Base-by-base conservation (phyloP, 306 rosid species). In the Inga laurina region DNA sequence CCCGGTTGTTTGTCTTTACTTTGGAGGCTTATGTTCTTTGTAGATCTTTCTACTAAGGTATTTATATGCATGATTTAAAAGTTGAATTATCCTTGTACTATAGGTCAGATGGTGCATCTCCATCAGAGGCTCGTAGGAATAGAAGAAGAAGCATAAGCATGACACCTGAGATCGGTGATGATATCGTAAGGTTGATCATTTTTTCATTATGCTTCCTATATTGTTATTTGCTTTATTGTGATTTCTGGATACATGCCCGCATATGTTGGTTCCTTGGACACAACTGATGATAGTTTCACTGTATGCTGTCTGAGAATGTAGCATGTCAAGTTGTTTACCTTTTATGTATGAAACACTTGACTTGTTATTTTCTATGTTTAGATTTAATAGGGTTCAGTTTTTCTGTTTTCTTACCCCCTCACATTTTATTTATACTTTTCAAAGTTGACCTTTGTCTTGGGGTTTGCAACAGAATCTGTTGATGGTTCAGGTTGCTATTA, bases 131-230 rank as follows among this genome's bases (percentile, higher is more conserved):
- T 78, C 97, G 97, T 72, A 88, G 97, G 83, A 75, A 92, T 81
- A 90, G 98, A 86, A 86, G 98, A 85, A 91, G 99, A 87, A 92
- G 99, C 92, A 87, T 91, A 59, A 96, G 98, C 78, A 93, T 96
- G 79, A 95, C 98, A 54, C 98, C 98, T 46, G 99, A 96, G 91
- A 94, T 96, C 76, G 94, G 99, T 83, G 99, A 96, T 91, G 98
- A 96, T 83, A 93, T 96, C 80, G 98, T 88, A 83, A 92, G 99
- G 99, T 96, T 87, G 92, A 77, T 85, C 67, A 21, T 83, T 85
- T 78, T 85, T 66, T 71, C 74, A 30, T 87, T 64, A 27, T 84
- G 67, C 77, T 80, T 78, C 27, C n/a, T 75, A 30, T 52, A n/a
- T 77, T 67, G 14, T 77, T 77, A 43, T 43, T 59, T 64, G 45